phyloP scores from a whole-genome alignment of 1,284 basidiomycete species.

The Rhodotorula sp. region DNA sequence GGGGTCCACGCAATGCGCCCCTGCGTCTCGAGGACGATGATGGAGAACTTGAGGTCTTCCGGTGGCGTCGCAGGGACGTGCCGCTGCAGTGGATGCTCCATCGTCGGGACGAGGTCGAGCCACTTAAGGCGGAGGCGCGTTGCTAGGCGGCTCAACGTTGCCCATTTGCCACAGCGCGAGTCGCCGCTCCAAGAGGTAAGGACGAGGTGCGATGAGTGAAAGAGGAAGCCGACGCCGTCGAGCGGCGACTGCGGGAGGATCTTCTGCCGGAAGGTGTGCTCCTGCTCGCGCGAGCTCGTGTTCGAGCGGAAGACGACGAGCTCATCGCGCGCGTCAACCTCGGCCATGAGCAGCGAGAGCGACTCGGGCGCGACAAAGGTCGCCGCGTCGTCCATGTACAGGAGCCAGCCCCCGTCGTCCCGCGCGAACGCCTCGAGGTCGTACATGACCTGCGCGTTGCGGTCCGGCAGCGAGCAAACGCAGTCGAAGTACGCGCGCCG shows the following conservation, averaged over 20 bases:
- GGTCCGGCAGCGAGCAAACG: slow-evolving; percentile 19
- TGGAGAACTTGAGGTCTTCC: slow-evolving; percentile 21
- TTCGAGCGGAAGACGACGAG: slow-evolving; percentile 35
- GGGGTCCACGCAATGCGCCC: slow-evolving; percentile 22
- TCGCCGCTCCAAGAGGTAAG: slow-evolving; percentile 21
- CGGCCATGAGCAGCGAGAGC: slow-evolving; percentile 35
- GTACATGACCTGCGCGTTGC: slow-evolving; percentile 13
- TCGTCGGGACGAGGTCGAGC: slow-evolving; percentile 37
- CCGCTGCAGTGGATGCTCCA: slow-evolving; percentile 36
- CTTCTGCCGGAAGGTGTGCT: slow-evolving; percentile 19
- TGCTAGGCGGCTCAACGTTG: slow-evolving; percentile 30
- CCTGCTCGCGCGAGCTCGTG: slow-evolving; percentile 7
- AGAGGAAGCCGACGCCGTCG: slow-evolving; percentile 34
- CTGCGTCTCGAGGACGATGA: slow-evolving; percentile 31
- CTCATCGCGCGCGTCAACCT: slow-evolving; percentile 21
- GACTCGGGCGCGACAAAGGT: slow-evolving; percentile 20
- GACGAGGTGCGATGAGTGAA: slow-evolving; percentile 35
- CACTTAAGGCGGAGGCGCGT: slow-evolving; percentile 27
- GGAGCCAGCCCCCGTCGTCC: slow-evolving; percentile 19
- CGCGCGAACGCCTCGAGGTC: slow-evolving; percentile 24
- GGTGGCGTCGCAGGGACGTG: slow-evolving; percentile 25
- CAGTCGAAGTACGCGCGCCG: slow-evolving; percentile 29
- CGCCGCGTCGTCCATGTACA: slow-evolving; percentile 37
- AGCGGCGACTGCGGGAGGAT: slow-evolving; percentile 24
- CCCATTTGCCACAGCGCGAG: slow-evolving; percentile 28